Conservation (phyloP, 1,284 basidiomycete genomes). For the Cryptococcus sp. region DNA sequence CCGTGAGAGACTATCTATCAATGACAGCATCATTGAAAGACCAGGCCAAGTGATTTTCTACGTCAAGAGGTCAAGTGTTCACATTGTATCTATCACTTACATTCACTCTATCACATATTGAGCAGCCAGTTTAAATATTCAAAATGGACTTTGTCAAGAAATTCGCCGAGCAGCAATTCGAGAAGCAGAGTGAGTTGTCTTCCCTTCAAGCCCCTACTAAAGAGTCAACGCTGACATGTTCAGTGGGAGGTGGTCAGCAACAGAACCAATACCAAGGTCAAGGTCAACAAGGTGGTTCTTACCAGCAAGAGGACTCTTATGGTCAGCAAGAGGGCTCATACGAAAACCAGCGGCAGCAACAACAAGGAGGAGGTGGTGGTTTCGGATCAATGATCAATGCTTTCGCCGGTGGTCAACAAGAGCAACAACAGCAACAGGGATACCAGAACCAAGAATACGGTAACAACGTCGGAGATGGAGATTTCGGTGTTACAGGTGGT, state of each 20-base stretch:
- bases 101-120: too few relatives aligned
- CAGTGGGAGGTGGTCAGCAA: neutral
- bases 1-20: too few relatives aligned
- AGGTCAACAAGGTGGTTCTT: neutral
- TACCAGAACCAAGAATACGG: conserved; percentile 3
- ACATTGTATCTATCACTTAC: too few relatives aligned
- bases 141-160: conserved; percentile 34
- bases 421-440: conserved; percentile 3
- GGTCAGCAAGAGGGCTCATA: neutral
- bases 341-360: neutral
- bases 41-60: too few relatives aligned
- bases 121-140: neutral
- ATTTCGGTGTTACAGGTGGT: conserved; percentile 29
- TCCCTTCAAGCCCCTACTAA: neutral
- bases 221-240: neutral
- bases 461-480: conserved; percentile 4
- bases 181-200: conserved; percentile 15
- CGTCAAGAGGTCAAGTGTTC: too few relatives aligned
- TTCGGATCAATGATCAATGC: conserved; percentile 1
- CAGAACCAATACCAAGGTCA: conserved; percentile 1
- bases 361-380: conserved; percentile 5
- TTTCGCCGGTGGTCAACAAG: conserved; percentile 9
- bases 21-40: too few relatives aligned
- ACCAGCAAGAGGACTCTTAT: conserved; percentile 1
- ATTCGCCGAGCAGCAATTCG: conserved; percentile 24